Percentiles rank a stretch among this genome's conserved stretches.
Evolutionary conservation across 1,139 yeast genomes (phyloP).

Genomic region (Yamadazyma dendronema): DNA sequence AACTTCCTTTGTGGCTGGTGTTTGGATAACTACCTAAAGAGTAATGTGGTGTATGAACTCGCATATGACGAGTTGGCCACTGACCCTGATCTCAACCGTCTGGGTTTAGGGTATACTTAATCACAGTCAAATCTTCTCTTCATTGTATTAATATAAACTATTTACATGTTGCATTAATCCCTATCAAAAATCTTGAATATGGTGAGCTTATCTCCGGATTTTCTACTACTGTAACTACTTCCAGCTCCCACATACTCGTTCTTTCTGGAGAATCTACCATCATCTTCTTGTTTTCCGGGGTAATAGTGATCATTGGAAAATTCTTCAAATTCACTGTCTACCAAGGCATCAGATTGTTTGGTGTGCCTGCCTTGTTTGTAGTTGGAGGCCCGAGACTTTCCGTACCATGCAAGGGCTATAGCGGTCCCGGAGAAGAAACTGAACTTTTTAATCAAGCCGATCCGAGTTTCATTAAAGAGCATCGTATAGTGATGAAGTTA

Average conservation of each 20-base stretch:
- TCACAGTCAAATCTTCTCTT: not conserved
- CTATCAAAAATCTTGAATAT: constrained; percentile 31
- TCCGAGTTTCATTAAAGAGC: constrained; percentile 33
- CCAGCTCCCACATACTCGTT: constrained; percentile 70
- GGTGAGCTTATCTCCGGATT: constrained; percentile 45
- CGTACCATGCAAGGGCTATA: constrained; percentile 30
- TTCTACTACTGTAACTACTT: constrained; percentile 52
- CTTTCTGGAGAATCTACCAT: constrained; percentile 33
- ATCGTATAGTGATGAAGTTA: not conserved
- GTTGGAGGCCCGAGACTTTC: constrained; percentile 37
- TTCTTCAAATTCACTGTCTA: constrained; percentile 32
- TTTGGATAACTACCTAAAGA: constrained; percentile 34
- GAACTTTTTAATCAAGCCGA: constrained; percentile 34
- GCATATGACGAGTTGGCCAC: constrained; percentile 36
- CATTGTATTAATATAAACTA: constrained; percentile 4
- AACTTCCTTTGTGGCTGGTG: constrained; percentile 51
- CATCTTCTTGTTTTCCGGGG: constrained; percentile 32
- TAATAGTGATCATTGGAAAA: constrained; percentile 26
- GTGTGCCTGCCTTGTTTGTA: constrained; percentile 38
- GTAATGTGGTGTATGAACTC: constrained; percentile 41
- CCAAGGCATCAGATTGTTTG: constrained; percentile 38
- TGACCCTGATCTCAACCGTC: too few relatives aligned
- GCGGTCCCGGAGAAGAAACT: constrained; percentile 35
- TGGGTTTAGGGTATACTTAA: too few relatives aligned
- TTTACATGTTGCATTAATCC: constrained; percentile 12